A percentile compares a stretch with the other conserved stretches of the same genome.
phyloP scores from a whole-genome alignment of 345 rosid genomes.

The Hibiscus tridactylites region DNA sequence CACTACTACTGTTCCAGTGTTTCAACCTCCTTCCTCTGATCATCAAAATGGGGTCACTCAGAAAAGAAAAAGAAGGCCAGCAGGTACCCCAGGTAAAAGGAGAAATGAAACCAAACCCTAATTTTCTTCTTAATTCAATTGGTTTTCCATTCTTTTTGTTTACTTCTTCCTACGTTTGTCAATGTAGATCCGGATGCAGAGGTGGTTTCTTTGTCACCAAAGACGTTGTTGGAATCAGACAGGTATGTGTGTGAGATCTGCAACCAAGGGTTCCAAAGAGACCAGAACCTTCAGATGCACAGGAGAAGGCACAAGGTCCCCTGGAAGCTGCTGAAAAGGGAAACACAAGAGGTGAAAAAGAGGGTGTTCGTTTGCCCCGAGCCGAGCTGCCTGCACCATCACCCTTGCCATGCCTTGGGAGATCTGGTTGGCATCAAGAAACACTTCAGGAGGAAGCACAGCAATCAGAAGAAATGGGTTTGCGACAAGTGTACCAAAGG shows the following conservation, averaged over 20 bases:
- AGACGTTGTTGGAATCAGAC: conserved; percentile 69
- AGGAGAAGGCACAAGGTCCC: conserved; percentile 82
- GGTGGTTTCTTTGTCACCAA: conserved; percentile 72
- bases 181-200: conserved; percentile 81
- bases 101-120: background rate
- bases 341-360: conserved; percentile 58
- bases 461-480: conserved; percentile 75
- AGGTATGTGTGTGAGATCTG: conserved; percentile 87
- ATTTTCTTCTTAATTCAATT: background rate
- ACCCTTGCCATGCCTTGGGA: conserved; percentile 80
- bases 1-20: conserved; percentile 12
- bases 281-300: conserved; percentile 89
- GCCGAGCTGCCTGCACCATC: conserved; percentile 67
- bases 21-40: conserved; percentile 47
- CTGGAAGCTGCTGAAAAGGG: conserved; percentile 77
- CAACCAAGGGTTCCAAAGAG: conserved; percentile 83
- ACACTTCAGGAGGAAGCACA: conserved; percentile 73
- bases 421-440: conserved; percentile 86
- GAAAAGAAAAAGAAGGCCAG: conserved; percentile 74
- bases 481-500: conserved; percentile 74
- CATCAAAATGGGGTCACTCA: conserved; percentile 39
- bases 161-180: background rate
- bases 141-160: background rate
- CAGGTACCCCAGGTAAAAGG: conserved; percentile 67
- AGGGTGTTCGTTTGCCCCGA: conserved; percentile 80